A percentile compares a stretch with the other conserved stretches of the same genome.
These are phyloP conservation scores for Candida succiphila DNA, from an alignment of 805 yeast species.

Conservation along the genomic window DNA sequence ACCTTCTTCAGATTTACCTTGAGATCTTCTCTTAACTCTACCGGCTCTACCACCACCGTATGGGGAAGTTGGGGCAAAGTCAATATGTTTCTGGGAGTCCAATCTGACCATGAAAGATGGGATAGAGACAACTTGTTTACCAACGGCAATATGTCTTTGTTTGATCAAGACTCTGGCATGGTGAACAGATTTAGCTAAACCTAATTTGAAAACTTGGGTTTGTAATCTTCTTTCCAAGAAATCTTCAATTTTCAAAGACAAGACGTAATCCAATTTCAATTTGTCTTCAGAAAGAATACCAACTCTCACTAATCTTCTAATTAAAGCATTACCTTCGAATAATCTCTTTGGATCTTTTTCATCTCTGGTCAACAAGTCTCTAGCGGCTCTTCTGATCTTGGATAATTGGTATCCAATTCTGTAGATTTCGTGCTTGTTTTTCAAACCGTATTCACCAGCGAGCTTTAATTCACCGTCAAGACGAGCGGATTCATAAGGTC, in stretches of 20 bases:
- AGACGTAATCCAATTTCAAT: conserved; percentile 99
- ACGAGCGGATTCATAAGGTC: conserved; percentile 99
- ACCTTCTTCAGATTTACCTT: conserved; percentile 51
- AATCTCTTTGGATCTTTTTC: conserved; percentile 99
- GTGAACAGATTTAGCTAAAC: conserved; percentile 98
- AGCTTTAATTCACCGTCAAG: conserved; percentile 98
- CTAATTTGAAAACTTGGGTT: conserved; percentile 99
- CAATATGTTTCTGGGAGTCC: conserved; percentile 99
- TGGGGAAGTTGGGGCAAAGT: conserved; percentile 98
- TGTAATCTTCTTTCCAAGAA: conserved; percentile 99
- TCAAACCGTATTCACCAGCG: conserved; percentile 99
- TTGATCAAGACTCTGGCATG: conserved; percentile 98
- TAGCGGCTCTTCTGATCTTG: conserved; percentile 99
- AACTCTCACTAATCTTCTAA: conserved; percentile 98
- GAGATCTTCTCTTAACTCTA: conserved; percentile 96
- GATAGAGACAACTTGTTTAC: conserved; percentile 97
- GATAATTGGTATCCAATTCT: conserved; percentile 99
- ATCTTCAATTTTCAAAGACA: conserved; percentile 96
- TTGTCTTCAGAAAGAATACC: conserved; percentile 99
- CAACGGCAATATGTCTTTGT: conserved; percentile 99
- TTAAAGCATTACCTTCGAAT: conserved; percentile 99
- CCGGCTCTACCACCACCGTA: conserved; percentile 99
- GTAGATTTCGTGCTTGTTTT: conserved; percentile 99
- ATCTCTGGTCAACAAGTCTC: conserved; percentile 99
- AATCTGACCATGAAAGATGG: conserved; percentile 99